phyloP scores from a whole-genome alignment of 306 rosid species.

The Fagus crenata region DNA sequence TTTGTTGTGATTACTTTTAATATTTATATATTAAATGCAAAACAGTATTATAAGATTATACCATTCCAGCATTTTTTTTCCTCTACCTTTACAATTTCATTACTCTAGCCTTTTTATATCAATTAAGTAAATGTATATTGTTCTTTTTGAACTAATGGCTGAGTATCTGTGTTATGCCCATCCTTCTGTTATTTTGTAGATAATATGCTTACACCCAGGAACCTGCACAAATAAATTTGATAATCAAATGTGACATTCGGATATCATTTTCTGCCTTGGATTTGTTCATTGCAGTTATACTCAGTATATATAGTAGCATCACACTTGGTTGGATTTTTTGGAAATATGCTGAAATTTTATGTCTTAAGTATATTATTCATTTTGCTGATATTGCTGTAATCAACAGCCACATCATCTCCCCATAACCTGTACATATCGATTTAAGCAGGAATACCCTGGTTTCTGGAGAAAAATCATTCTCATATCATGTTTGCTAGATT shows the following conservation, averaged over 20 bases:
- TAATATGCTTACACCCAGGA: not conserved
- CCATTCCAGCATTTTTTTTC: not conserved
- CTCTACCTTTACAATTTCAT: not conserved
- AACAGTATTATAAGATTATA: not conserved
- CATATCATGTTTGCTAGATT: not conserved
- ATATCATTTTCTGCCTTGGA: not conserved
- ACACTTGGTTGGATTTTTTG: not conserved
- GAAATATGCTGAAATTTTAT: not conserved
- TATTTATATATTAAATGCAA: not conserved
- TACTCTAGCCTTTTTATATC: not conserved
- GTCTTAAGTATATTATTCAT: not conserved
- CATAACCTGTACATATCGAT: not conserved
- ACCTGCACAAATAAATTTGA: not conserved
- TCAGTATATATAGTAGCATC: not conserved
- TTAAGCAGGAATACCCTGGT: not conserved
- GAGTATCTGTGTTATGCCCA: not conserved
- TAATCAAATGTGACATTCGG: not conserved
- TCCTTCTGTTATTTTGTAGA: not conserved
- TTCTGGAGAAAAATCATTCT: not conserved
- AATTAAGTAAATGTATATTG: not conserved
- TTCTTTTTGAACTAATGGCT: not conserved
- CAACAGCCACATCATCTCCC: not conserved
- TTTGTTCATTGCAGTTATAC: not conserved
- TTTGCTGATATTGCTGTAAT: not conserved
- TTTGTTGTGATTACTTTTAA: constrained; percentile 4